Base-by-base conservation (phyloP, 2,329 filamentous ascomycete genomes). In the Cladophialophora chaetospira region DNA sequence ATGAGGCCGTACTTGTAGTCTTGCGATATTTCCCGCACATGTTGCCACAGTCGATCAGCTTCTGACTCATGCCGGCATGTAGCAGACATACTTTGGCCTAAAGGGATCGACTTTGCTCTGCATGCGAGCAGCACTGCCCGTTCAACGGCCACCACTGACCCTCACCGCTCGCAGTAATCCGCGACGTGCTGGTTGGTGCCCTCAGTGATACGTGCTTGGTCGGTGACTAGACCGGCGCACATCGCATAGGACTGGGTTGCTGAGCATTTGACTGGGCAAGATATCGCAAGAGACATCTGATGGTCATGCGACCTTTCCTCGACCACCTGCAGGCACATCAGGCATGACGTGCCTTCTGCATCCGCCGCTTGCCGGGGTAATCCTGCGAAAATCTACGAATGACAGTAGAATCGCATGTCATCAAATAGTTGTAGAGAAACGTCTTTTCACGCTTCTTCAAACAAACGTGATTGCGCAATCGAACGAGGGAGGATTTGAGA, bases 271-370 rank as follows among this genome's bases (percentile, higher is more conserved):
- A 19, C 21, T 9, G 35, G n/a, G 36, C n/a, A 31, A 52, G 54
- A 50, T 26, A 57, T 48, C 9, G 26, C 47, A 19, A 33, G 44
- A 44, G 47, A 36, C 10, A 40, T 38, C 35, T 23, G 36, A 25
- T 60, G 58, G 49, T 60, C 58, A 60, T 60, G 58, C 58, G 58
- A 60, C 58, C 53, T 47, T 57, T 47, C 45, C 11, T 43, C 23
- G 54, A 33, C 31, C 26, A 38, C 53, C 55, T 61, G 55, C 55
- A 46, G 33, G 31, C 28, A 57, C 55, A 58, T 51, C 55, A 46
- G 33, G 31, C 28, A 57, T 58, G 56, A 59, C 59, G 55, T 62
- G 59, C 59, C 50, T 53, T 5, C 25, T 50, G 48, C 53, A 57
- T 35, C 33, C 55, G 29, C 55, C 28, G 44, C 48, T 29, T 55